A percentile compares a stretch with the other conserved stretches of the same genome.
phyloP scores from a whole-genome alignment of 805 yeast species.

The Starmerella tilneyi region DNA sequence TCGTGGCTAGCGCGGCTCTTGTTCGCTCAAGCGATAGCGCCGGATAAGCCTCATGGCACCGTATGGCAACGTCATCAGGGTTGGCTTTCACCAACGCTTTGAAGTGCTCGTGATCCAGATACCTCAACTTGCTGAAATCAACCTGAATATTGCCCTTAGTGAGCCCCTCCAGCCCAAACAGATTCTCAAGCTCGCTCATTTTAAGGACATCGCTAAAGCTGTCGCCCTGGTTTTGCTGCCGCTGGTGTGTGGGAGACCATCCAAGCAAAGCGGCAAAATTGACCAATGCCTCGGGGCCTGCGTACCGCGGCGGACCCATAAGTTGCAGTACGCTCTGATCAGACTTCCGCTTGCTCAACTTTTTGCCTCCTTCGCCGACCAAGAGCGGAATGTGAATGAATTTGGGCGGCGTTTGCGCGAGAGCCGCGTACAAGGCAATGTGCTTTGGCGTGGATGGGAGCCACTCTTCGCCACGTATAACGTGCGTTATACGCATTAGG shows the following conservation, averaged over 20 bases:
- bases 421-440: conserved; percentile 71
- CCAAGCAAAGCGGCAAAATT: conserved; percentile 88
- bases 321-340: conserved; percentile 61
- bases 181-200: conserved; percentile 39
- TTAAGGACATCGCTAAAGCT: conserved; percentile 28
- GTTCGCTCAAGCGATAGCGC: conserved; percentile 32
- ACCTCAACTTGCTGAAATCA: conserved; percentile 60
- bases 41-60: conserved; percentile 20
- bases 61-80: conserved; percentile 6
- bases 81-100: conserved; percentile 5
- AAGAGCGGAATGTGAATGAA: conserved; percentile 85
- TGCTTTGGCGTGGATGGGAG: conserved; percentile 92
- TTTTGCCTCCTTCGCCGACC: conserved; percentile 49
- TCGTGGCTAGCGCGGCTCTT: conserved; percentile 34
- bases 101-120: conserved; percentile 61
- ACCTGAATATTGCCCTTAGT: conserved; percentile 94
- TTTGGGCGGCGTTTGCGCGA: conserved; percentile 54
- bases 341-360: conserved; percentile 76
- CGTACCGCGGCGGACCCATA: conserved; percentile 28
- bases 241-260: conserved; percentile 71
- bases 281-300: conserved; percentile 75
- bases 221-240: conserved; percentile 21
- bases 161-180: conserved; percentile 58
- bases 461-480: conserved; percentile 97
- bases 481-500: conserved; percentile 85